Base-by-base conservation (phyloP, 2,329 filamentous ascomycete species). In the Lasiodiplodia gonubiensis region DNA sequence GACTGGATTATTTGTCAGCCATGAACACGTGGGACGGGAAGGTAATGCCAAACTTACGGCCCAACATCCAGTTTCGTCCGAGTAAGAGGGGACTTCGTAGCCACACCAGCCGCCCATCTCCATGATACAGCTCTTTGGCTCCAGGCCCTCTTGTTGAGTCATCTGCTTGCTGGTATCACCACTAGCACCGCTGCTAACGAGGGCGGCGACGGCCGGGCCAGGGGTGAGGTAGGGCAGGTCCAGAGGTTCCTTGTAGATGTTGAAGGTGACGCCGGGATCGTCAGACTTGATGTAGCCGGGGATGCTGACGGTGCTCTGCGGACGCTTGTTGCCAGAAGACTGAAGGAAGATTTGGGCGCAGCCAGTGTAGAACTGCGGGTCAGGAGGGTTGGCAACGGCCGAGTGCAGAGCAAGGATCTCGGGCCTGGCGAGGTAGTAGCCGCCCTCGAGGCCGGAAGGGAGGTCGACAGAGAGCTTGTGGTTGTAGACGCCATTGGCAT, bases 21-120 rank as follows among this genome's bases (percentile, higher is more conserved):
- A 14, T 6, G 12, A 16, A 18, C 30, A 25, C 12, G 5, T 23
- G 16, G 23, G 10, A 12, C 16, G n/a, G 21, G 25, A 6, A 48
- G 2, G 16, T 7, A 25, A 30, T 18, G 16, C 5, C 35, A 16
- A 54, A 74, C 75, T 70, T 74, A 80, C 80, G 64, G 70, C 82
- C 86, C 88, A 92, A 81, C 90, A 92, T 16, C 84, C 84, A 1
- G 74, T 74, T 74, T 88, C 82, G 53, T 81, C 80, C 4, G 78
- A 80, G 79, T 90, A 92, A 10, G 78, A 72, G 0, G 85, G 76
- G 1, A 92, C 82, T 73, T 91, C 85, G 68, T 84, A 80, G 63
- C 85, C 89, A 77, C 89, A 91, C 90, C 90, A 93, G 80, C 93
- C 92, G 68, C 81, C 90, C 74, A 91, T 92, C 74, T 88, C 86